phyloP scores from a whole-genome alignment of 768 basidiomycete genomes.

The Crassisporium funariophilum region DNA sequence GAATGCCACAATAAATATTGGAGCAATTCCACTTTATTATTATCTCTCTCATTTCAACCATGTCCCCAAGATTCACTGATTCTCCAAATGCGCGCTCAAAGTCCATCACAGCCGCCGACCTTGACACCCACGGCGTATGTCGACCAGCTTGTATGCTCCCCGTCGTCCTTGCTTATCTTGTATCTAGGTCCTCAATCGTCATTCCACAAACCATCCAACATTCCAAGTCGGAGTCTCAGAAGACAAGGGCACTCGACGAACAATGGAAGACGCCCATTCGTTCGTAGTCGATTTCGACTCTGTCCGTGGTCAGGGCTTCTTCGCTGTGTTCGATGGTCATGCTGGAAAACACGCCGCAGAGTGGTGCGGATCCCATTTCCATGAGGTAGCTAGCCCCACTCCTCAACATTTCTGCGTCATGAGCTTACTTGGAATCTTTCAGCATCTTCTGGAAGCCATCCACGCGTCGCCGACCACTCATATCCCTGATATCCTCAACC shows the following conservation, averaged over 20 bases:
- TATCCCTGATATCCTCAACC: constrained; percentile 88
- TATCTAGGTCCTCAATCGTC: constrained; percentile 69
- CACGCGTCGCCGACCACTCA: constrained; percentile 55
- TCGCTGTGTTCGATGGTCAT: constrained; percentile 97
- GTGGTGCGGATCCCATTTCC: constrained; percentile 97
- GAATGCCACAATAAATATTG: constrained; percentile 19
- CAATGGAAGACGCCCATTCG: constrained; percentile 98
- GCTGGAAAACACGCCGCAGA: constrained; percentile 99
- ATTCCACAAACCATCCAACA: constrained; percentile 63
- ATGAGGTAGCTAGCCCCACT: constrained; percentile 57
- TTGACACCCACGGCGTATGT: constrained; percentile 78
- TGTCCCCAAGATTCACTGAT: constrained; percentile 46
- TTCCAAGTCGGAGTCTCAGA: constrained; percentile 78
- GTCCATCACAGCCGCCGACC: constrained; percentile 75
- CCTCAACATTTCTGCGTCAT: constrained; percentile 1
- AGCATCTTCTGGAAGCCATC: constrained; percentile 69
- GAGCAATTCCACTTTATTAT: neutral
- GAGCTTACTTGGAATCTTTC: constrained; percentile 36
- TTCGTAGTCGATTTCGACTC: constrained; percentile 94
- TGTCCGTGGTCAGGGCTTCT: constrained; percentile 94
- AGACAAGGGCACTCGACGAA: constrained; percentile 86
- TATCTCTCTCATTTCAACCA: constrained; percentile 11
- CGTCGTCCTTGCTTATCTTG: constrained; percentile 2
- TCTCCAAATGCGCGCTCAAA: constrained; percentile 81
- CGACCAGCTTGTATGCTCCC: constrained; percentile 1